Evolutionary conservation across 1,284 basidiomycete species (phyloP).

Genomic region (Xerocomus nothofagi): DNA sequence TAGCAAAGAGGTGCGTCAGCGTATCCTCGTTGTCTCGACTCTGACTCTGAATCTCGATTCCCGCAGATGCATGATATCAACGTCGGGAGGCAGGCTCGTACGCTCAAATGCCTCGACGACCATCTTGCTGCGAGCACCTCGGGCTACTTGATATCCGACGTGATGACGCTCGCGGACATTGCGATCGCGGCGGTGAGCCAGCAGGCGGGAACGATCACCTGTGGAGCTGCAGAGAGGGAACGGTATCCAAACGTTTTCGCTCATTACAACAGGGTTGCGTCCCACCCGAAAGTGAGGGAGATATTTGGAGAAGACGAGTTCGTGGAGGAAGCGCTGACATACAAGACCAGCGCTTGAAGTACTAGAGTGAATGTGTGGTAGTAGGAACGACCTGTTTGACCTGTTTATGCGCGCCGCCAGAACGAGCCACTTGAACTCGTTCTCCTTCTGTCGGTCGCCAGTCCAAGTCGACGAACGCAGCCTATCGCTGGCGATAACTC

Average conservation of each 20-base stretch:
- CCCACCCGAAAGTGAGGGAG: slow-evolving; percentile 46
- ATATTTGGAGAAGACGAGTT: slow-evolving; percentile 40
- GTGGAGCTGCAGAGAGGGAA: slow-evolving; percentile 44
- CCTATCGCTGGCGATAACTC: background rate
- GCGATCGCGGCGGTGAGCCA: slow-evolving; percentile 44
- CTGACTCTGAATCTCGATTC: background rate
- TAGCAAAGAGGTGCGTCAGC: slow-evolving; percentile 31
- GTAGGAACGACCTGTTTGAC: background rate
- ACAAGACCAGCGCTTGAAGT: slow-evolving; percentile 10
- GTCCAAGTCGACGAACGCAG: background rate
- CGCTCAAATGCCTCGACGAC: slow-evolving; percentile 46
- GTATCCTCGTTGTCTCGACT: too few relatives aligned
- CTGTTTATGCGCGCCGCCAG: slow-evolving; percentile 15
- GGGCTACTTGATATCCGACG: slow-evolving; percentile 56
- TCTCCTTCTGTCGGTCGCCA: background rate
- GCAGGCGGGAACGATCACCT: slow-evolving; percentile 33
- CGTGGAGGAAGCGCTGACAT: slow-evolving; percentile 17
- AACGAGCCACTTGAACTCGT: background rate
- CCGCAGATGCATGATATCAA: slow-evolving; percentile 29
- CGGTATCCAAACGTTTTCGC: slow-evolving; percentile 54
- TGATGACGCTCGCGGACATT: slow-evolving; percentile 63
- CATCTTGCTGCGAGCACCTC: slow-evolving; percentile 47
- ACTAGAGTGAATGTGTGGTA: too few relatives aligned
- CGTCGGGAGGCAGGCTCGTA: slow-evolving; percentile 28
- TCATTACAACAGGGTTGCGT: slow-evolving; percentile 49